Base-by-base conservation (phyloP, 345 rosid genomes). In the Hevea brasiliensis region DNA sequence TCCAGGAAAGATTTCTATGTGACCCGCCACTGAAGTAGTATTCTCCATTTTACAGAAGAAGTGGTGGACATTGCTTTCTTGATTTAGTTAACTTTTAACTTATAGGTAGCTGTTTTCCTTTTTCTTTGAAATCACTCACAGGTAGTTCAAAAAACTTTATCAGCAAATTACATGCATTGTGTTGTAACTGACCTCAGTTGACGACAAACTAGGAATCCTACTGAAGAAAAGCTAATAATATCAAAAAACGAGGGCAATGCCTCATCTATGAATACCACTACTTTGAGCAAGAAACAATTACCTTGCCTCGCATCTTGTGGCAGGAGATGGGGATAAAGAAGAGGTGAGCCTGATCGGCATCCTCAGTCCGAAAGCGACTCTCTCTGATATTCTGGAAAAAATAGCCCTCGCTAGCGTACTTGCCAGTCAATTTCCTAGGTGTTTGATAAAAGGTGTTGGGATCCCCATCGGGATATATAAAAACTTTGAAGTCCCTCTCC, bases 301-400 rank as follows among this genome's bases (percentile, higher is more conserved):
- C 99, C 92, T 91, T 92, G 75, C 99, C 98, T 18, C 99, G 92
- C 99, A 95, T 95, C 86, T 95, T 95, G 75, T 92, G 99, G 81
- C 97, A 92, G 6, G 98, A 95, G 32, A 95, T 88, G 17, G 99
- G 99, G 71, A 95, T 83, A 82, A 92, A 95, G 77, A 95, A 95
- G 77, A 91, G 88, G 80, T 92, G 92, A 15, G 99, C 98, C 40
- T 86, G 84, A 56, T 91, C 91, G 20, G 98, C 96, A 88, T 95
- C 90, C 15, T 77, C 76, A 37, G 94, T 91, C 11, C 93, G 83
- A 70, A 95, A 95, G 4, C 64, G 78, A 70, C 90, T 85, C 80
- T 89, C 98, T 45, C 99, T 78, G 0, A 95, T 89, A 58, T 92
- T 95, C 88, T 91, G 96, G 76, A 95, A 95, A 81, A 95, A 95